Percentiles rank a stretch among this genome's conserved stretches.
Conservation (phyloP, 2,329 filamentous ascomycete genomes). For the Cercospora brassicicola region DNA sequence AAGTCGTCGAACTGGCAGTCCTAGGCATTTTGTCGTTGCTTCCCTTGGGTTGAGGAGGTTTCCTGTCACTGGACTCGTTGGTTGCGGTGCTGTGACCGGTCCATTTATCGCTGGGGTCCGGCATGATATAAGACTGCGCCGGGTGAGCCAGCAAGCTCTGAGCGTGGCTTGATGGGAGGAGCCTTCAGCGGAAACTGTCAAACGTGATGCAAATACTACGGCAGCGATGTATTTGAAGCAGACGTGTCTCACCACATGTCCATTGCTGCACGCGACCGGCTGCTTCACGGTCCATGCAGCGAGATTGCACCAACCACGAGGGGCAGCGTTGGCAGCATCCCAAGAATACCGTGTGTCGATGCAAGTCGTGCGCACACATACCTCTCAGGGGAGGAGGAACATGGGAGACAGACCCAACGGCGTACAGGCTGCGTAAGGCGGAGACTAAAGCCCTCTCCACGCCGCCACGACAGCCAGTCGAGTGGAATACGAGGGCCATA, state of each 20-base stretch:
- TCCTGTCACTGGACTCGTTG: not conserved
- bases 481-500: not conserved
- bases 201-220: not conserved
- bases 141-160: not conserved
- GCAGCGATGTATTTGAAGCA: constrained; percentile 6
- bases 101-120: constrained; percentile 14
- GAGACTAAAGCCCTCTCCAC: constrained; percentile 1
- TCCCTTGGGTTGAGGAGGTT: not conserved
- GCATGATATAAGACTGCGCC: constrained; percentile 16
- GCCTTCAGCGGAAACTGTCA: not conserved
- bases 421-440: not conserved
- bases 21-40: constrained; percentile 8
- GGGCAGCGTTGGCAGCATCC: not conserved
- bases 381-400: not conserved
- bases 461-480: not conserved
- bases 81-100: constrained; percentile 1
- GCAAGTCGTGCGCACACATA: not conserved
- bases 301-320: not conserved
- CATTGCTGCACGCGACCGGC: not conserved
- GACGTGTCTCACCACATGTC: constrained; percentile 7
- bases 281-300: not conserved
- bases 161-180: not conserved
- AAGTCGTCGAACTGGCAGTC: constrained; percentile 15
- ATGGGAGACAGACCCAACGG: not conserved
- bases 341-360: not conserved